Evolutionary conservation across 108 stramenopile genomes (phyloP).

Genomic region (Conticribra guillardii): DNA sequence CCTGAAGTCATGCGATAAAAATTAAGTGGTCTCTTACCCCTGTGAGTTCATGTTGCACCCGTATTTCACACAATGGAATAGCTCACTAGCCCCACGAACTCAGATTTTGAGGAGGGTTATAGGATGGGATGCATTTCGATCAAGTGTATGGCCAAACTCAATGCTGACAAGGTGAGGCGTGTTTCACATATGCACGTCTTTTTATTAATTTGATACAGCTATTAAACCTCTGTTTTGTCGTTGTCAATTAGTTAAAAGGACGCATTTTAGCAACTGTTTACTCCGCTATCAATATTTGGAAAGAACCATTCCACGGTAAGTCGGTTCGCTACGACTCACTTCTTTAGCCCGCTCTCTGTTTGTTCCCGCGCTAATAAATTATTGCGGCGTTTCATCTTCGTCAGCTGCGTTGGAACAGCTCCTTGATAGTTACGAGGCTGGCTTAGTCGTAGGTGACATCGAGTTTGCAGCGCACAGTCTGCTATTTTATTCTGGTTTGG

Average conservation of each 20-base stretch:
- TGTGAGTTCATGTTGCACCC: too few relatives aligned
- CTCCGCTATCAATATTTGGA: conserved; percentile 30
- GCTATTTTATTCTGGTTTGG: not conserved
- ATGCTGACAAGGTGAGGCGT: not conserved
- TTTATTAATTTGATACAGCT: conserved; percentile 9
- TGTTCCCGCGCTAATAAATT: not conserved
- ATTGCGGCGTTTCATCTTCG: not conserved
- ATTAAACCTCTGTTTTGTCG: not conserved
- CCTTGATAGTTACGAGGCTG: conserved; percentile 14
- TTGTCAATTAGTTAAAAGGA: conserved; percentile 4
- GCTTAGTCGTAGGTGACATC: conserved; percentile 6
- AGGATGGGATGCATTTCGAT: conserved; percentile 40
- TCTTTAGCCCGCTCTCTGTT: not conserved
- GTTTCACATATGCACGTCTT: conserved; percentile 7
- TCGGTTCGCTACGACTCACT: not conserved
- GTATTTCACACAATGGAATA: too few relatives aligned
- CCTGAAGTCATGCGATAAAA: too few relatives aligned
- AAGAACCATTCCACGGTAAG: conserved; percentile 29
- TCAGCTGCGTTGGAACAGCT: conserved; percentile 2
- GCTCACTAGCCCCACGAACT: conserved; percentile 23
- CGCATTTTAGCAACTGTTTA: conserved; percentile 26
- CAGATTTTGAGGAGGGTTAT: conserved; percentile 45
- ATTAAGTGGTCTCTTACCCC: too few relatives aligned
- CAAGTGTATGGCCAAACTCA: conserved; percentile 7
- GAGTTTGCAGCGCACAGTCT: conserved; percentile 6